Conservation (phyloP, 179 eudicot species). For the Silene noctiflora region DNA sequence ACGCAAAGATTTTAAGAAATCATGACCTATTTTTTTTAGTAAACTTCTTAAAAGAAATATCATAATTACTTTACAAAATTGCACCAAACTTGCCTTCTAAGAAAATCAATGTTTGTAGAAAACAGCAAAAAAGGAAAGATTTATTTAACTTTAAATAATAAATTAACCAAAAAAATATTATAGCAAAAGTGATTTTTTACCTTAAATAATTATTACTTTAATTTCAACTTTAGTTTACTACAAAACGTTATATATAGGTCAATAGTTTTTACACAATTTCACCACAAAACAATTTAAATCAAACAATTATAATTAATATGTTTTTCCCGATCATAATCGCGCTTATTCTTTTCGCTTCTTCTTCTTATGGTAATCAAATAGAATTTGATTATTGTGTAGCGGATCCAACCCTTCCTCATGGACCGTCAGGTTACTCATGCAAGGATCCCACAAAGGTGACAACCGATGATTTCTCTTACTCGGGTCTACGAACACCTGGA, state of each 20-base stretch:
- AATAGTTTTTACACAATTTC: neutral
- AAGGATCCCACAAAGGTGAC: constrained; percentile 1
- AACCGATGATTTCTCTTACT: neutral
- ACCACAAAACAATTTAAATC: neutral
- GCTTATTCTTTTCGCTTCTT: neutral
- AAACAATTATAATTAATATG: neutral
- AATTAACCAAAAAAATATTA: too few relatives aligned
- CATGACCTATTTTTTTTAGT: too few relatives aligned
- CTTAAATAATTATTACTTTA: too few relatives aligned
- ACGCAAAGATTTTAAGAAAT: neutral
- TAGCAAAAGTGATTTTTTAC: too few relatives aligned
- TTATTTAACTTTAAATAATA: too few relatives aligned
- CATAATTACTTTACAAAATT: too few relatives aligned
- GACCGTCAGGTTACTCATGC: constrained; percentile 8
- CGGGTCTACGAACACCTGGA: neutral
- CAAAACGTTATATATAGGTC: neutral
- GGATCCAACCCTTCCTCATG: constrained; percentile 8
- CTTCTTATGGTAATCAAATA: neutral
- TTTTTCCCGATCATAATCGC: neutral
- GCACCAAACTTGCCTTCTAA: too few relatives aligned
- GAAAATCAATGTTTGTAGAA: too few relatives aligned
- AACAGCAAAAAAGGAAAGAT: too few relatives aligned
- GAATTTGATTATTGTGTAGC: constrained; percentile 2
- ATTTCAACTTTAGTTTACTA: too few relatives aligned
- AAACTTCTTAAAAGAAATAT: too few relatives aligned